Base-by-base conservation (phyloP, 2,329 filamentous ascomycete species). In the Blastomyces parvus region DNA sequence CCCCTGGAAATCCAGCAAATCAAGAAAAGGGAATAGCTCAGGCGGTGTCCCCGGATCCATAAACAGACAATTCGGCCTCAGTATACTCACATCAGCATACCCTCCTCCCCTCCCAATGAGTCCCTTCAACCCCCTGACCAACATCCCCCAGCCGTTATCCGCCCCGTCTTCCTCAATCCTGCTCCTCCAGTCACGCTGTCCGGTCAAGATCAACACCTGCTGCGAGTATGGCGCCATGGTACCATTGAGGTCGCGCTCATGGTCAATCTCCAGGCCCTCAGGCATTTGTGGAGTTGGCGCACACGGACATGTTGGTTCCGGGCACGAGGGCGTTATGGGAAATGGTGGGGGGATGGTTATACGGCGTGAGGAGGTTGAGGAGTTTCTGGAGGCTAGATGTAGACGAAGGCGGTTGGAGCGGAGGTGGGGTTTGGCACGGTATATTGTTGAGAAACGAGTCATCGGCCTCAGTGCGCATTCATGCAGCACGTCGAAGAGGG, bases 131-230 rank as follows among this genome's bases (percentile, higher is more conserved):
- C 89, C 86, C 46, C 87, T 85, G 79, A 84, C 70, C 76, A 82
- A 69, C 36, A 69, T 68, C 8, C 77, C 77, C 77, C 77, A 80
- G 17, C 75, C 76, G 33, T 79, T 73, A 2, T 77, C 73, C 42
- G 76, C 73, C 19, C 87, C 84, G 64, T 95, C 91, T 56, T 96
- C 87, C 73, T 96, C 91, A 66, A 97, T 95, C 63, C 85, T 84
- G 71, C 88, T 92, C 36, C 82, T 80, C 92, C 92, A 97, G 76
- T 96, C 89, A 38, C 82, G 78, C 65, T 86, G 84, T 4, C 90
- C 91, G 0, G 91, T 96, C 66, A 88, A 92, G 17, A 97, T 81
- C 11, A 97, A 76, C 3, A 97, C 83, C 69, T 97, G 91, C 74
- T 95, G 88, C 0, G 86, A 82, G 73, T 96, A 96, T 0, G 82